phyloP scores from a whole-genome alignment of 1,139 yeast genomes.

The Nakaseomyces glabratus region DNA sequence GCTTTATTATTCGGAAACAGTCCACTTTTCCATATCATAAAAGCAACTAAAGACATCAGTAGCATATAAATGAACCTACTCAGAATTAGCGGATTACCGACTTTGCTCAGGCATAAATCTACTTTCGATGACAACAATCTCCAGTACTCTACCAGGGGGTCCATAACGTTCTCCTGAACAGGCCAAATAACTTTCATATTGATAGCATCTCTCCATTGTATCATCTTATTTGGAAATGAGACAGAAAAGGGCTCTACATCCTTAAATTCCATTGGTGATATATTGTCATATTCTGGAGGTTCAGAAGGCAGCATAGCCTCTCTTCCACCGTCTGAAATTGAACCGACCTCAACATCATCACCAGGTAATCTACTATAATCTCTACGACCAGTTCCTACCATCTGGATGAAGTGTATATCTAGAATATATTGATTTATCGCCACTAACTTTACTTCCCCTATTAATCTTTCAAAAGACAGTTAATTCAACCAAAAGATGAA shows the following conservation, averaged over 20 bases:
- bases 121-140: constrained; percentile 35
- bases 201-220: constrained; percentile 4
- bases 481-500: too few relatives aligned
- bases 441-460: too few relatives aligned
- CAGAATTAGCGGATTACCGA: constrained; percentile 83
- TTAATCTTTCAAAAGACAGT: too few relatives aligned
- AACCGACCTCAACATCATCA: background rate
- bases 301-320: constrained; percentile 5
- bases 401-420: too few relatives aligned
- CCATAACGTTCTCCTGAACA: constrained; percentile 21
- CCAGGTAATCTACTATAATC: background rate
- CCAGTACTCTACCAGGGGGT: constrained; percentile 24
- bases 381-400: background rate
- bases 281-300: constrained; percentile 7
- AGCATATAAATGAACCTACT: constrained; percentile 67
- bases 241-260: background rate
- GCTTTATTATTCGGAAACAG: constrained; percentile 41
- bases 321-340: background rate
- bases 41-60: constrained; percentile 49
- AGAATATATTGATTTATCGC: too few relatives aligned
- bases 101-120: constrained; percentile 49
- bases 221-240: background rate
- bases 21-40: constrained; percentile 49
- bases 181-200: constrained; percentile 17
- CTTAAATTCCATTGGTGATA: constrained; percentile 3